Conservation (phyloP, 2,329 filamentous ascomycete genomes). For the Diaporthe ampelina region DNA sequence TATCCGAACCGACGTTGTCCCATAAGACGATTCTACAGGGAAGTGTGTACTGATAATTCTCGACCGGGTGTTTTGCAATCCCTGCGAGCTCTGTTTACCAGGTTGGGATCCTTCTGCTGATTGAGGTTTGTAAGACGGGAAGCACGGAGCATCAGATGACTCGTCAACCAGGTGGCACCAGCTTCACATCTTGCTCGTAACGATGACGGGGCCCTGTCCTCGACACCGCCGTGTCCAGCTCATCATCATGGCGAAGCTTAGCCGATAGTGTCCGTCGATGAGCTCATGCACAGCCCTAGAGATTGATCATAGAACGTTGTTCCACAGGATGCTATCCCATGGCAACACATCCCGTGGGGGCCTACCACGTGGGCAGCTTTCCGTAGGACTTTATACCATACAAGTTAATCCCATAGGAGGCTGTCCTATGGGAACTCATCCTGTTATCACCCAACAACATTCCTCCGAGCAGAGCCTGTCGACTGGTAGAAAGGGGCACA, state of each 20-base stretch:
- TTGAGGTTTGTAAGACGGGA: background rate
- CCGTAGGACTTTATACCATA: too few relatives aligned
- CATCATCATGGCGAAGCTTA: slow-evolving; percentile 1
- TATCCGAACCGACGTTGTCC: background rate
- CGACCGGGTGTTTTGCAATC: background rate
- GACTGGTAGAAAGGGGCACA: background rate
- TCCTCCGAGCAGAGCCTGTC: background rate
- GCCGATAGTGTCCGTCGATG: background rate
- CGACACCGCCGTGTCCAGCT: background rate
- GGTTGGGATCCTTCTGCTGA: background rate
- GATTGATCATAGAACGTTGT: background rate
- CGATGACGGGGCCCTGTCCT: background rate
- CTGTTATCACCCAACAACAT: background rate
- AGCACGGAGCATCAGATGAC: slow-evolving; percentile 24
- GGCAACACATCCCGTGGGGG: too few relatives aligned
- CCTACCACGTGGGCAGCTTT: too few relatives aligned
- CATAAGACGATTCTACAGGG: background rate
- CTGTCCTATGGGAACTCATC: too few relatives aligned
- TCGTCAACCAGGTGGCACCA: slow-evolving; percentile 1
- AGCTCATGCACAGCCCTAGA: background rate
- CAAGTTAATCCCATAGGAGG: too few relatives aligned
- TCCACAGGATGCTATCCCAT: background rate
- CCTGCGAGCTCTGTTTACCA: background rate
- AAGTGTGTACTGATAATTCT: background rate
- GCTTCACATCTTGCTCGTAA: background rate